Percentiles rank a stretch among this genome's conserved stretches.
Conservation (phyloP, 2,329 filamentous ascomycete species). For the Pseudogymnoascus sp. region DNA sequence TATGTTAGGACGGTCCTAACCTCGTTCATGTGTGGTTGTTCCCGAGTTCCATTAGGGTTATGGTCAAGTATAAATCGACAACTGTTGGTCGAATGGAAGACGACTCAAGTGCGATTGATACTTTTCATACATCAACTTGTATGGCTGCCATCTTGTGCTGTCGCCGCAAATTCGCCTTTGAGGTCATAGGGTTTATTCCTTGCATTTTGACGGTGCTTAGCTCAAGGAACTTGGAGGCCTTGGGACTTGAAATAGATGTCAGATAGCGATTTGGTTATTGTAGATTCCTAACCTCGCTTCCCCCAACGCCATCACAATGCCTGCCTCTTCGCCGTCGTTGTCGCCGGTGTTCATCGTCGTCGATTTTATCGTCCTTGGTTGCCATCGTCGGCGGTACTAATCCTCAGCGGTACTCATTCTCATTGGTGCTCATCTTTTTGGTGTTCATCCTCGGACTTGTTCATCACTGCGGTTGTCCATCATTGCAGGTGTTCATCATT, state of each 20-base stretch:
- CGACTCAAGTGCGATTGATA: background rate
- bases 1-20: background rate
- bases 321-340: background rate
- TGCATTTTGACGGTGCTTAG: background rate
- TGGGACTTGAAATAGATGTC: background rate
- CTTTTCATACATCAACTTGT: background rate
- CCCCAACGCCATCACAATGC: background rate
- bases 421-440: background rate
- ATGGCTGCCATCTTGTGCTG: background rate
- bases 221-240: background rate
- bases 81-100: background rate
- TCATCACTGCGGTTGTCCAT: background rate
- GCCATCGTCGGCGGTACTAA: background rate
- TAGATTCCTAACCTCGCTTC: background rate
- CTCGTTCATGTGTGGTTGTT: background rate
- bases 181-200: background rate
- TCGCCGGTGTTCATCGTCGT: background rate
- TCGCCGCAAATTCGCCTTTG: background rate
- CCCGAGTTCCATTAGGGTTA: background rate
- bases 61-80: background rate
- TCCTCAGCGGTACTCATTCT: background rate
- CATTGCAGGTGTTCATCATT: background rate
- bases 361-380: background rate
- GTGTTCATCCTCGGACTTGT: background rate
- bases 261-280: background rate